These are phyloP conservation scores for Mycena rebaudengoi DNA, from an alignment of 768 basidiomycete species.

Conservation along the genomic window DNA sequence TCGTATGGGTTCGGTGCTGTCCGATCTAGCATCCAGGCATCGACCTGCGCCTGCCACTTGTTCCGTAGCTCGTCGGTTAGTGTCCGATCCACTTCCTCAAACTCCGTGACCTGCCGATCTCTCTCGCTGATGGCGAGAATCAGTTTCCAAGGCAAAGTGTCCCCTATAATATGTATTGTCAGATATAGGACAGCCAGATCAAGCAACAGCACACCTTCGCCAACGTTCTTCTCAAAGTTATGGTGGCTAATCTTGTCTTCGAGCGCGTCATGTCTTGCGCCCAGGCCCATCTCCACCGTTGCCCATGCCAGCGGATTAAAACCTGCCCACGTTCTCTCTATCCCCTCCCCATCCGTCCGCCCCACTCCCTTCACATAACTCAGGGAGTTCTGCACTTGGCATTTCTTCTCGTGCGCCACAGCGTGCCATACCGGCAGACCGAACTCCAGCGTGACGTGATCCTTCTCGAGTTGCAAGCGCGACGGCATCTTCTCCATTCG, in stretches of 20 bases:
- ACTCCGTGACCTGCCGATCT: background rate
- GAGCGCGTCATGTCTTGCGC: constrained; percentile 33
- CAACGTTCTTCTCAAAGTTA: constrained; percentile 24
- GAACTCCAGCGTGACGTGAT: constrained; percentile 1
- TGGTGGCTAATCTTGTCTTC: constrained; percentile 35
- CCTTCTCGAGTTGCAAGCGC: background rate
- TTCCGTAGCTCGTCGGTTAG: background rate
- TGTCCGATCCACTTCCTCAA: background rate
- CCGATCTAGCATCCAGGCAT: background rate
- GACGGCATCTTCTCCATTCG: background rate
- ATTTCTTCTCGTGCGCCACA: constrained; percentile 24
- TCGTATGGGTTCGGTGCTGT: constrained; percentile 1
- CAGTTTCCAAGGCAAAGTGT: constrained; percentile 4
- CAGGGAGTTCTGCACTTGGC: constrained; percentile 23
- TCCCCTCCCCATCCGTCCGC: constrained; percentile 21
- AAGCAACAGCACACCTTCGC: background rate
- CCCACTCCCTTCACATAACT: constrained; percentile 21
- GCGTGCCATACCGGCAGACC: constrained; percentile 29
- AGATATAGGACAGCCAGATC: background rate
- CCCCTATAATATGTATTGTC: background rate
- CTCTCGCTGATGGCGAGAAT: constrained; percentile 14
- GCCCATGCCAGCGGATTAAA: constrained; percentile 33
- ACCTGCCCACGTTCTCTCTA: constrained; percentile 39
- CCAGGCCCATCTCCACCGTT: constrained; percentile 43
- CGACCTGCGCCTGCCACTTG: constrained; percentile 6